Evolutionary conservation across 2,329 filamentous ascomycete species (phyloP).

Genomic region (Podosphaera xanthii): DNA sequence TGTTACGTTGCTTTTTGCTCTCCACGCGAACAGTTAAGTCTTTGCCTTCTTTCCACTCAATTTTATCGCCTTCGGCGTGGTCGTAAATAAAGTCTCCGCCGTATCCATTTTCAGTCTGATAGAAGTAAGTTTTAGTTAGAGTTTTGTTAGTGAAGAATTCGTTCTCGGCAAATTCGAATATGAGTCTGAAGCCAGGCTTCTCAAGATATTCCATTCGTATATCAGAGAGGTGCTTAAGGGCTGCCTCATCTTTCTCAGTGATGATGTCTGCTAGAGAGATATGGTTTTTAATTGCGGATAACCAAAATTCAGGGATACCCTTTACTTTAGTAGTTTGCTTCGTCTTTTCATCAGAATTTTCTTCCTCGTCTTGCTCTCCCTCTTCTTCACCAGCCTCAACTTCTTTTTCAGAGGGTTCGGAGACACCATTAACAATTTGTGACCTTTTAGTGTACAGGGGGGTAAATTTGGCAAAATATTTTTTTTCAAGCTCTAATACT

Average conservation of each 20-base stretch:
- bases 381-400: conserved; percentile 69
- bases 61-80: conserved; percentile 93
- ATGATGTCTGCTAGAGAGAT: conserved; percentile 95
- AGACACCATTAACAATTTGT: conserved; percentile 68
- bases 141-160: conserved; percentile 95
- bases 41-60: conserved; percentile 84
- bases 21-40: conserved; percentile 87
- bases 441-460: conserved; percentile 91
- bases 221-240: conserved; percentile 71
- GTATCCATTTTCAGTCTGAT: conserved; percentile 96
- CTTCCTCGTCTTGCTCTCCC: conserved; percentile 30
- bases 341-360: conserved; percentile 25
- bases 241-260: conserved; percentile 87
- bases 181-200: conserved; percentile 89
- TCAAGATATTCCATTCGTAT: conserved; percentile 97
- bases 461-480: conserved; percentile 97
- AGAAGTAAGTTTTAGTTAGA: conserved; percentile 95
- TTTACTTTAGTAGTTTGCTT: conserved; percentile 30
- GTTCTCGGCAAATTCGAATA: conserved; percentile 91
- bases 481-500: conserved; percentile 94
- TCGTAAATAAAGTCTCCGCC: conserved; percentile 99
- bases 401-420: conserved; percentile 72
- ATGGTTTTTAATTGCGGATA: conserved; percentile 99
- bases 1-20: conserved; percentile 99
- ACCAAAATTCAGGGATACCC: conserved; percentile 97